Evolutionary conservation across 257 asterid genomes (phyloP), one percentile per base, ranked within the genome.

Genomic region (Mitragyna speciosa): DNA sequence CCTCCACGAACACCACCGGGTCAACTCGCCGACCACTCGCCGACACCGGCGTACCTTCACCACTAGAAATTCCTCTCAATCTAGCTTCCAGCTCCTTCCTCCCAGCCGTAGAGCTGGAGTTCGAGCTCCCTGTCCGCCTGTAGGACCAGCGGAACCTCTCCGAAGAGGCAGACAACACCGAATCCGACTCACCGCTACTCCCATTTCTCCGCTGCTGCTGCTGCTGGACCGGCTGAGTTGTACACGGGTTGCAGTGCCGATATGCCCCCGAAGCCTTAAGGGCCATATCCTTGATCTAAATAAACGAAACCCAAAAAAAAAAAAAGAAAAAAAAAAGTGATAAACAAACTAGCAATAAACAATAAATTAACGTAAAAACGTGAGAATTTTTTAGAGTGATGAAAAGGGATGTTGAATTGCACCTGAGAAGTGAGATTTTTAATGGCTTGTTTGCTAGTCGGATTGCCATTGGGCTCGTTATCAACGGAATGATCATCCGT

Each of bases 181-280:
- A 84, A 22, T 87, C 94, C 41, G 90, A 75, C 74, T 86, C 93
- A 3, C 78, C 86, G 76, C 82, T 77, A 77, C 86, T 84, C 69
- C 86, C 90, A 84, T 70, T 88, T 76, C 75, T 81, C 69, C 20
- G 69, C 39, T 28, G 69, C 16, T 80, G 77, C 56, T 64, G 87
- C 73, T 81, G 78, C 61, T 81, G 88, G 72, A 79, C 49, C 81
- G 94, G 83, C 80, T 92, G 91, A 73, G 71, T 82, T 22, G 97
- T 85, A 36, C 97, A 95, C 73, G 98, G 94, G 76, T 88, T 86
- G 43, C 98, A 95, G 84, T 95, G 90, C 64, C 89, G 88, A 73
- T 93, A 95, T 58, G 98, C 98, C 6, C 99, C 99, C 12, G 99
- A 95, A 72, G 99, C 99, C 88, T 95, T 95, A 89, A 93, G 77